Conservation (phyloP, 148 eudicot species). For the Rhododendron molle region DNA sequence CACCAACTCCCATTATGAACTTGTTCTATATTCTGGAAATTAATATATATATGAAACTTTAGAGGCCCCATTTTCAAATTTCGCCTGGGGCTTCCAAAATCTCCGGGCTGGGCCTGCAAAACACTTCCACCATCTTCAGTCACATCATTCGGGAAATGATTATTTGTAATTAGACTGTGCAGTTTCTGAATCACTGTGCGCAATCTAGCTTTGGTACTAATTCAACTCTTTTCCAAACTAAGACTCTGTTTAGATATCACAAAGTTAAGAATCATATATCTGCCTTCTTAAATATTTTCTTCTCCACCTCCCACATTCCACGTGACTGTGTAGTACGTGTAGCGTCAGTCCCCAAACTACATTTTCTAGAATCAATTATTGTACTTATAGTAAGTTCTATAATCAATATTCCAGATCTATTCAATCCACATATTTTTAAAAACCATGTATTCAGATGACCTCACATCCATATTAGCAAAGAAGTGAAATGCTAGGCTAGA, state of each 20-base stretch:
- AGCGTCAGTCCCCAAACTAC: neutral
- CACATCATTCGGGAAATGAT: too few species aligned
- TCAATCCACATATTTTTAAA: neutral
- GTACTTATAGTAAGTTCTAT: neutral
- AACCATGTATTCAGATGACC: neutral
- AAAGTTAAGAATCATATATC: too few species aligned
- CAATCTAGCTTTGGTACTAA: neutral
- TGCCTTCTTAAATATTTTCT: too few species aligned
- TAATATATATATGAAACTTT: too few species aligned
- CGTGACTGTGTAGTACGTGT: neutral
- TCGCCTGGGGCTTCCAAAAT: too few species aligned
- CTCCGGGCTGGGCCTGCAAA: too few species aligned
- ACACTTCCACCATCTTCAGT: slow-evolving; percentile 3
- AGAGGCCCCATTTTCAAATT: too few species aligned
- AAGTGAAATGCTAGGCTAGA: neutral
- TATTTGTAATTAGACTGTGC: too few species aligned
- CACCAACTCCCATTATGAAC: too few species aligned
- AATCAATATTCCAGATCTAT: neutral
- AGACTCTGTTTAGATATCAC: too few species aligned
- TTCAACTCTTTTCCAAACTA: neutral
- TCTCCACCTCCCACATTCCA: neutral
- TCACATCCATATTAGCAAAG: neutral
- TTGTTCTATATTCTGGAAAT: too few species aligned
- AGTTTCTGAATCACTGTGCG: neutral
- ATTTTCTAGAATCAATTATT: neutral